These are phyloP conservation scores for Hericium rajendrae DNA, from an alignment of 768 basidiomycete species.

Conservation along the genomic window DNA sequence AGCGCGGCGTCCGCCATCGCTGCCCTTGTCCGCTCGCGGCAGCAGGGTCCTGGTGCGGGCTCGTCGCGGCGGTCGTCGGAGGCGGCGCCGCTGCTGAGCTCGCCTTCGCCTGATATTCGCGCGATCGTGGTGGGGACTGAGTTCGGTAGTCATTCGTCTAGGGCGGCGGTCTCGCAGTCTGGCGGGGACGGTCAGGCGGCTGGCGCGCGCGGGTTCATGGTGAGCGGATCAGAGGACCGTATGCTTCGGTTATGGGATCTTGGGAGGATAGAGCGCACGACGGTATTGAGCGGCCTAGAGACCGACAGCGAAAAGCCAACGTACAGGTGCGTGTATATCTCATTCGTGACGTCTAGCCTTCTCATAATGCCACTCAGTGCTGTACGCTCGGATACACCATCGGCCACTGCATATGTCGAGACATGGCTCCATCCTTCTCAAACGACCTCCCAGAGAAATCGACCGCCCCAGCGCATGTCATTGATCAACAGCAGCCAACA, in stretches of 20 bases:
- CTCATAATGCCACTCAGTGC: constrained; percentile 18
- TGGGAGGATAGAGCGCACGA: constrained; percentile 58
- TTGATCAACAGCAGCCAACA: constrained; percentile 78
- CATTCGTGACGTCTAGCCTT: background rate
- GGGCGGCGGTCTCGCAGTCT: constrained; percentile 17
- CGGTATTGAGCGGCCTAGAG: constrained; percentile 72
- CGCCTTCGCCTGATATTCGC: constrained; percentile 58
- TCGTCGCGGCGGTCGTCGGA: constrained; percentile 14
- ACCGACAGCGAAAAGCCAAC: constrained; percentile 64
- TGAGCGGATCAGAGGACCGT: constrained; percentile 87
- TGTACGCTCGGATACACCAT: constrained; percentile 29
- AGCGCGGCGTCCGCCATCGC: constrained; percentile 71
- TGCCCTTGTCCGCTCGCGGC: constrained; percentile 64
- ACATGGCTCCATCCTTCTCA: constrained; percentile 44
- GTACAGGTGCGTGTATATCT: constrained; percentile 49
- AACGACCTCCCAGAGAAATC: constrained; percentile 42
- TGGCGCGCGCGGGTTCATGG: constrained; percentile 52
- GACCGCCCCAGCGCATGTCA: constrained; percentile 67
- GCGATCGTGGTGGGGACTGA: constrained; percentile 64
- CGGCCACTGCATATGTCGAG: constrained; percentile 48
- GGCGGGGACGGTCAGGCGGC: constrained; percentile 7
- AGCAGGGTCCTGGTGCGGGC: constrained; percentile 24
- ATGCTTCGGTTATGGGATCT: constrained; percentile 87
- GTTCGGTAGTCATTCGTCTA: constrained; percentile 57
- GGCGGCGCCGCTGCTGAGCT: constrained; percentile 25